These are phyloP conservation scores for Carallia brachiata DNA, from an alignment of 345 rosid genomes.

Conservation along the genomic window DNA sequence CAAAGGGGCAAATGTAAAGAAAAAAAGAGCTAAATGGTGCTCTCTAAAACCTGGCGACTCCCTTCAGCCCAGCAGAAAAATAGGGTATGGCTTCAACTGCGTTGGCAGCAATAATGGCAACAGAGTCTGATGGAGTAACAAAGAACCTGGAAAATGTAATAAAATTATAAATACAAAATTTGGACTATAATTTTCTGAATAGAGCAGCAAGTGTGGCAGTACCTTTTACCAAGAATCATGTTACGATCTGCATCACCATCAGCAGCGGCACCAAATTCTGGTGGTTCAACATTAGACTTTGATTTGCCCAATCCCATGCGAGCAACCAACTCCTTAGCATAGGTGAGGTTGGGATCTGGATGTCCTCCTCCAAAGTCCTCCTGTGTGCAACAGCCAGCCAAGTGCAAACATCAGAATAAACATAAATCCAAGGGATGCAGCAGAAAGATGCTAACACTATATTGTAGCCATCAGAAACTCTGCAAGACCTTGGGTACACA, in stretches of 20 bases:
- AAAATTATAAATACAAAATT: slow-evolving; percentile 9
- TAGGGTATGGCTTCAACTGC: slow-evolving; percentile 91
- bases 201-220: background rate
- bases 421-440: background rate
- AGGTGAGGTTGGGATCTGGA: slow-evolving; percentile 98
- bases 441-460: background rate
- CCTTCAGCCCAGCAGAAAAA: slow-evolving; percentile 91
- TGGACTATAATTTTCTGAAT: slow-evolving; percentile 2
- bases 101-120: slow-evolving; percentile 97
- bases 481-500: slow-evolving; percentile 81
- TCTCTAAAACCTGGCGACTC: slow-evolving; percentile 81
- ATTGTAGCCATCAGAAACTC: slow-evolving; percentile 4
- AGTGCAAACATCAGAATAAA: slow-evolving; percentile 8
- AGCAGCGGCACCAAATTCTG: slow-evolving; percentile 99
- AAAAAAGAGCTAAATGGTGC: slow-evolving; percentile 7
- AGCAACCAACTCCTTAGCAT: slow-evolving; percentile 94
- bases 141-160: slow-evolving; percentile 62
- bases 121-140: slow-evolving; percentile 99
- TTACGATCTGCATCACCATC: slow-evolving; percentile 99
- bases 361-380: slow-evolving; percentile 99
- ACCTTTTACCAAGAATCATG: slow-evolving; percentile 99
- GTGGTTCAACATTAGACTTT: slow-evolving; percentile 62
- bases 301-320: slow-evolving; percentile 95
- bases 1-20: background rate
- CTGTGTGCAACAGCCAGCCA: slow-evolving; percentile 38